These are phyloP conservation scores for Reticulascus tulasneorum DNA, from an alignment of 2,329 filamentous ascomycete genomes.

Conservation along the genomic window DNA sequence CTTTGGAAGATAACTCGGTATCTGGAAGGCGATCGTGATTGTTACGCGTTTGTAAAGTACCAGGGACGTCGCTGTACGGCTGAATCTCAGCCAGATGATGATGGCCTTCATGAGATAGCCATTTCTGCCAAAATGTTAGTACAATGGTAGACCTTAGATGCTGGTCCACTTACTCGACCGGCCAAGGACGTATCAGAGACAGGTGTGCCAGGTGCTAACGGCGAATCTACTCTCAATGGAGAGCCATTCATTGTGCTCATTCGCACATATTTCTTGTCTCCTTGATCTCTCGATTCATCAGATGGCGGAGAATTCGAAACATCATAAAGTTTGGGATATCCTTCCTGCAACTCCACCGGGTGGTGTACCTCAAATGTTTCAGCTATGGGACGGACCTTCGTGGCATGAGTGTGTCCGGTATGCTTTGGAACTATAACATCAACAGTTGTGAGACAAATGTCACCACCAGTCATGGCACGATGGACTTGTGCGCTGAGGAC, in stretches of 20 bases:
- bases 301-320: conserved; percentile 19
- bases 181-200: too few species aligned
- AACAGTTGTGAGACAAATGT: conserved; percentile 9
- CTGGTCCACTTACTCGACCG: too few species aligned
- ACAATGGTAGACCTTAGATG: too few species aligned
- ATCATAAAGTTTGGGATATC: conserved; percentile 1
- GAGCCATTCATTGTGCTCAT: too few species aligned
- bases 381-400: conserved; percentile 22
- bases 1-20: too few species aligned
- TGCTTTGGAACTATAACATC: conserved; percentile 12
- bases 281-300: conserved; percentile 5
- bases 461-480: conserved; percentile 11
- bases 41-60: too few species aligned
- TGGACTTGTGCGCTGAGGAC: conserved; percentile 16
- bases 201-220: too few species aligned
- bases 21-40: too few species aligned
- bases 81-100: conserved; percentile 6
- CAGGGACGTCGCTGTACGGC: conserved; percentile 4
- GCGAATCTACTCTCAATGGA: too few species aligned
- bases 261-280: background rate
- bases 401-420: conserved; percentile 17
- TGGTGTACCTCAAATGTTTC: conserved; percentile 11
- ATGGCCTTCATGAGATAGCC: conserved; percentile 9
- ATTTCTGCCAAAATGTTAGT: too few species aligned
- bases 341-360: conserved; percentile 2